A percentile compares a stretch with the other conserved stretches of the same genome.
Evolutionary conservation across 805 yeast genomes (phyloP).

Genomic region (Zygosaccharomyces lentus): DNA sequence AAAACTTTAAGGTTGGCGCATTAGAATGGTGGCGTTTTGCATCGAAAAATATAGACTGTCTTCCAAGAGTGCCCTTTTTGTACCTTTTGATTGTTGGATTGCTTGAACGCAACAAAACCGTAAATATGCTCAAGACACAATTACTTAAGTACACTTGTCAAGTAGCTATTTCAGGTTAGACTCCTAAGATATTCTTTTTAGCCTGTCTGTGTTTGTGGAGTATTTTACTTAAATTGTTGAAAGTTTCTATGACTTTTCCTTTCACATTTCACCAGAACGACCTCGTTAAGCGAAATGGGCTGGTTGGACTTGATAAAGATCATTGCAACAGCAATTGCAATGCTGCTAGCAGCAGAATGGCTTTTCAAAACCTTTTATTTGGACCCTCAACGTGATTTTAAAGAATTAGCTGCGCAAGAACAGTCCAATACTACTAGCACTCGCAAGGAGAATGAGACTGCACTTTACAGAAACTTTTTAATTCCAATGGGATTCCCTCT

Average conservation of each 20-base stretch:
- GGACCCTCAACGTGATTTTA: slow-evolving; percentile 47
- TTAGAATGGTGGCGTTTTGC: no score
- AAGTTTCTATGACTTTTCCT: neutral
- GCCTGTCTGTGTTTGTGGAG: neutral
- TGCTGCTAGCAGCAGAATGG: slow-evolving; percentile 16
- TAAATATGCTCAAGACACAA: neutral
- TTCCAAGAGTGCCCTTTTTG: no score
- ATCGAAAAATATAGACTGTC: no score
- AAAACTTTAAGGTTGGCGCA: no score
- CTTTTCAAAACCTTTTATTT: slow-evolving; percentile 20
- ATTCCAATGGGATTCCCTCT: slow-evolving; percentile 69
- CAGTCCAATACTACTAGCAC: slow-evolving; percentile 67
- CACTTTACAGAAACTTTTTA: slow-evolving; percentile 68
- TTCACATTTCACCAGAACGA: neutral
- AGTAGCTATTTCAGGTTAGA: no score
- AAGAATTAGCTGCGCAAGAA: slow-evolving; percentile 50
- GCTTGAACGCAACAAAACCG: no score
- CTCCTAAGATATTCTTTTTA: neutral
- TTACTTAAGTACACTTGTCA: no score
- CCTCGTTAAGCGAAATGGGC: slow-evolving; percentile 9
- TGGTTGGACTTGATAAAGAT: slow-evolving; percentile 12
- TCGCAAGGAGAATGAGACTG: slow-evolving; percentile 64
- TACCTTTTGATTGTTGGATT: no score
- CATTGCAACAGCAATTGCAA: slow-evolving; percentile 9
- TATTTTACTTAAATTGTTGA: neutral